These are phyloP conservation scores for Margaritispora aquatica DNA, from an alignment of 495 filamentous ascomycete species.

Conservation along the genomic window DNA sequence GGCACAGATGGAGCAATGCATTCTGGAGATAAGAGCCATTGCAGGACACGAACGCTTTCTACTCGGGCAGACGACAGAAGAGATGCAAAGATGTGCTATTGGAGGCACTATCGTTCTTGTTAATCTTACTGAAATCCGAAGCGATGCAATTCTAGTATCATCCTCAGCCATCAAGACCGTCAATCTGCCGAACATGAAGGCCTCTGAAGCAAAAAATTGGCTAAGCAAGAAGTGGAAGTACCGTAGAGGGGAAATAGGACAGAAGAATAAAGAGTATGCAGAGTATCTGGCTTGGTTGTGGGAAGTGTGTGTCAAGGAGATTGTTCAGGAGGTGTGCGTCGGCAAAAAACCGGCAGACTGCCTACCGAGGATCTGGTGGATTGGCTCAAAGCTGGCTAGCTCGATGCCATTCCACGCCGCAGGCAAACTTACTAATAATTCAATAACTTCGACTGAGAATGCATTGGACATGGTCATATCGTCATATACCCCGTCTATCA, in stretches of 20 bases:
- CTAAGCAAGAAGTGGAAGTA: not conserved
- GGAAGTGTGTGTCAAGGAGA: conserved; percentile 5
- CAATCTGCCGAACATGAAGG: not conserved
- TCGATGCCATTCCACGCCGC: conserved; percentile 23
- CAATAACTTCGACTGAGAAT: conserved; percentile 13
- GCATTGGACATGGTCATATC: conserved; percentile 18
- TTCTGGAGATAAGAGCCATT: not conserved
- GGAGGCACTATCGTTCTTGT: not conserved
- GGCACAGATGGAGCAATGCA: not conserved
- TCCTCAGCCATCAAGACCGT: not conserved
- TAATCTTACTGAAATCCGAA: conserved; percentile 1
- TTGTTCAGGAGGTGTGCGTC: not conserved
- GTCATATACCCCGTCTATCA: conserved; percentile 26
- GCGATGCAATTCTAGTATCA: not conserved
- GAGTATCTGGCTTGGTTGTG: conserved; percentile 5
- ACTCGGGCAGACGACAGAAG: not conserved
- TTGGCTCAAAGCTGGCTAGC: conserved; percentile 16
- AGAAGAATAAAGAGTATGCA: conserved; percentile 7
- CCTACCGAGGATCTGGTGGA: conserved; percentile 12
- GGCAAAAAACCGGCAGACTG: not conserved
- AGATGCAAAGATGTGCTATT: conserved; percentile 1
- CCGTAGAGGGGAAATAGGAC: not conserved
- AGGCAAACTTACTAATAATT: conserved; percentile 13
- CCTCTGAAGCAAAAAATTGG: not conserved
- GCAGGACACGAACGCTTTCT: conserved; percentile 2